Base-by-base conservation (phyloP, 225 moss, liverwort and hornwort genomes). In the Neckera pumila region DNA sequence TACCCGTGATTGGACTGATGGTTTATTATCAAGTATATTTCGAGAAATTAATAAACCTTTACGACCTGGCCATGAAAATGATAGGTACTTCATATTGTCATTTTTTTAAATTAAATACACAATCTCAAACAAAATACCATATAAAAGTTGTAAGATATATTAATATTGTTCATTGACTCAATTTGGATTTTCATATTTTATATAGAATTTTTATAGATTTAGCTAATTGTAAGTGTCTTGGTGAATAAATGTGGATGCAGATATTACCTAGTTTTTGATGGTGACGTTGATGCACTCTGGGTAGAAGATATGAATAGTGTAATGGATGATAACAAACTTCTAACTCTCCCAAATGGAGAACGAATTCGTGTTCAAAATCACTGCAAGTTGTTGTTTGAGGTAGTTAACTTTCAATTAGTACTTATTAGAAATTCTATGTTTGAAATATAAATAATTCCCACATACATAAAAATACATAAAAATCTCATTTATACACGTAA, bases 231-330 rank as follows among this genome's bases (percentile, higher is more conserved):
- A 67, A 72, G n/a, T 16, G 19, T 64, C 2, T 33, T 6, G 3
- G 27, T 14, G 9, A 38, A 34, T 12, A 22, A 85, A 18, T 34
- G 14, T 81, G 33, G 7, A 59, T 88, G 40, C 45, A 96, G 94
- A 28, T 94, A 88, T 62, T 97, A 97, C 47, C 74, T 97, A 31
- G 95, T 97, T 21, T 97, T 95, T 79, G 95, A 97, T 85, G 97
- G 97, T 26, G 96, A 97, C 22, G 94, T 97, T 5, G 96, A 97
- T 90, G 95, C 97, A 62, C 49, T 96, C 0, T 97, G 97, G 96
- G 97, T 97, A 22, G 97, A 97, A 89, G 95, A 97, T 60, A 97
- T 97, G 96, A 97, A 97, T 25, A 97, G 97, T 89, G 97, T 97
- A 16, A 97, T 96, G 96, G 97, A 97, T 85, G 96, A 97, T 82